A percentile compares a stretch with the other conserved stretches of the same genome.
Conservation (phyloP, 2,329 filamentous ascomycete species). For the Lachnellula arida region DNA sequence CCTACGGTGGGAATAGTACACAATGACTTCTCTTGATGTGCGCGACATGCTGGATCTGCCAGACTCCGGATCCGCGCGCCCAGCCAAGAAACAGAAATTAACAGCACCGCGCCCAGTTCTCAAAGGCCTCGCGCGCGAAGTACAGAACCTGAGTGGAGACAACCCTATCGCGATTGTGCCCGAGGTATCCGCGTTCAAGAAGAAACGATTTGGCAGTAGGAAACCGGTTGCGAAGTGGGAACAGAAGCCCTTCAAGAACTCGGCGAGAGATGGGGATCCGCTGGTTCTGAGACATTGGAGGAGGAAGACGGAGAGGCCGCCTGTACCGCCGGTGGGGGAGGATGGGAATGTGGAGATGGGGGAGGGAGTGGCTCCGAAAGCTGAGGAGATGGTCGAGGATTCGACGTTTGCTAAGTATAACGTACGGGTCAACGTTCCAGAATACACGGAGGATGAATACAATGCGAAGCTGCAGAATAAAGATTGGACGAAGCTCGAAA, state of each 20-base stretch:
- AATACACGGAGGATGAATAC: slow-evolving; percentile 87
- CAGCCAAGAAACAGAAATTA: slow-evolving; percentile 71
- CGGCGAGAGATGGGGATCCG: slow-evolving; percentile 62
- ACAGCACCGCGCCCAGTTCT: slow-evolving; percentile 55
- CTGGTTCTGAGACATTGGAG: slow-evolving; percentile 79
- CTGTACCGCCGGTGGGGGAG: slow-evolving; percentile 36
- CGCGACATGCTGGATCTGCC: slow-evolving; percentile 84
- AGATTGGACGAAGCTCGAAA: slow-evolving; percentile 90
- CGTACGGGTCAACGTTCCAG: slow-evolving; percentile 69
- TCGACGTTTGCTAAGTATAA: slow-evolving; percentile 82
- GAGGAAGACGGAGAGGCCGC: slow-evolving; percentile 49
- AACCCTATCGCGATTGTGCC: slow-evolving; percentile 65
- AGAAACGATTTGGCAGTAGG: slow-evolving; percentile 48
- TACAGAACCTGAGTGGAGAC: slow-evolving; percentile 60
- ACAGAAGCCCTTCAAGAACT: slow-evolving; percentile 68
- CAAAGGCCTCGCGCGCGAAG: slow-evolving; percentile 61
- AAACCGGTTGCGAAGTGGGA: slow-evolving; percentile 61
- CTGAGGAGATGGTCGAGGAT: slow-evolving; percentile 44
- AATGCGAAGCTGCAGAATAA: slow-evolving; percentile 64
- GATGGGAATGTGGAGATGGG: slow-evolving; percentile 32
- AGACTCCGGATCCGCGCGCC: slow-evolving; percentile 52
- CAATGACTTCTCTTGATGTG: slow-evolving; percentile 73
- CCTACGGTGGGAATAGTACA: slow-evolving; percentile 16
- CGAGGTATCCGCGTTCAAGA: slow-evolving; percentile 55
- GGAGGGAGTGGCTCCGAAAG: slow-evolving; percentile 36